Evolutionary conservation across 2,329 filamentous ascomycete species (phyloP).

Genomic region (Colletotrichum camelliae): DNA sequence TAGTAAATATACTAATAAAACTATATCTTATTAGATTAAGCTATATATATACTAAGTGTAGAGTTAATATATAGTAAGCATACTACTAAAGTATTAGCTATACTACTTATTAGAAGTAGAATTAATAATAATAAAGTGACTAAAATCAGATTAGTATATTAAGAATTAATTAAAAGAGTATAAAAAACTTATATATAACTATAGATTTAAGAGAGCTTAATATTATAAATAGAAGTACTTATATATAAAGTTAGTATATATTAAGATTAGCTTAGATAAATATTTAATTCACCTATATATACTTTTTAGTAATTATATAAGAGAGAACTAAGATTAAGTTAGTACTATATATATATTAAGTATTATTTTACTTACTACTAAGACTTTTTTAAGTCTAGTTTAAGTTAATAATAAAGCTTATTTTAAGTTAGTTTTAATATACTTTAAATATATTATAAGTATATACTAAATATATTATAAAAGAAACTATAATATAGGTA

Average conservation of each 20-base stretch:
- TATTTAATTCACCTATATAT: background rate
- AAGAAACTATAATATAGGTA: background rate
- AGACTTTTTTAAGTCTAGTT: background rate
- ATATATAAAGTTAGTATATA: background rate
- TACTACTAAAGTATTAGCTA: background rate
- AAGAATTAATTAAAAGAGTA: background rate
- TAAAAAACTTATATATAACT: background rate
- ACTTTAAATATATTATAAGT: background rate
- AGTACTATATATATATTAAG: background rate
- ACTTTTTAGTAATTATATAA: background rate
- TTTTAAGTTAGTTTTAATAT: background rate
- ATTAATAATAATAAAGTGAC: background rate
- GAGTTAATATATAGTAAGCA: background rate
- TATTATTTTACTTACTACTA: background rate
- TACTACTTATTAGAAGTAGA: background rate
- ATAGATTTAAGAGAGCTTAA: background rate
- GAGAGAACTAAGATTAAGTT: background rate
- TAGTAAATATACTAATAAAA: background rate
- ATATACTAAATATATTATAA: background rate
- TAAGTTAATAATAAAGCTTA: background rate
- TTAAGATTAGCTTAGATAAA: background rate
- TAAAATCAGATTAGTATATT: background rate
- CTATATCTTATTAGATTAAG: background rate
- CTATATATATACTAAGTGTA: background rate
- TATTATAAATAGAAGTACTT: background rate